Base-by-base conservation (phyloP, 1,139 yeast genomes). In the Yamadazyma atlantica region DNA sequence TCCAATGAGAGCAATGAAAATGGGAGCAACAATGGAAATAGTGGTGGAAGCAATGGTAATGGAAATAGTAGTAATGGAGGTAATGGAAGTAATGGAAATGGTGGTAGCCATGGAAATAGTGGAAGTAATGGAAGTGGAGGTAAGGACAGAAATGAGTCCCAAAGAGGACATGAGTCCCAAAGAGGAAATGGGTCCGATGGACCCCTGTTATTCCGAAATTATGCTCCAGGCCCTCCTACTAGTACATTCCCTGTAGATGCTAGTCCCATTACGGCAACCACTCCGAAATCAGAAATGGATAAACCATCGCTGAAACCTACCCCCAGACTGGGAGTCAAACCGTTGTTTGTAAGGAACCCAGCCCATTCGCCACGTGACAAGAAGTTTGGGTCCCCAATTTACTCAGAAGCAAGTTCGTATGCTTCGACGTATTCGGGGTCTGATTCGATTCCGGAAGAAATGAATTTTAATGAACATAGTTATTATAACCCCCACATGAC, bases 391-490 rank as follows among this genome's bases (percentile, higher is more conserved):
- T 41, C 47, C 10, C 45, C 44, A 5, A 17, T 34, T 3, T 31
- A 36, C 28, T 39, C 45, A 1, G 47, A 39, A n/a, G 21, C 25
- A 12, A 35, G 43, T 16, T 35, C 40, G 15, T 32, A 40, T 24
- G 34, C 45, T 14, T 34, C 39, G 3, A 32, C 37, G 18, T 35
- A 34, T 25, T 19, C 23, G 6, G 32, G 32, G 3, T 16, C 32
- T 11, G 32, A 29, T n/a, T 29, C 32, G 3, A 19, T 29, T 7
- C 24, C 32, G 16, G 32, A 29, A 29, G 22, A 29, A 12, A 29
- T 29, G 24, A 11, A 15, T 8, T 29, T 19, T 12, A 29, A 29
- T 12, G 21, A 29, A 9, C 32, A 18, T n/a, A 18, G n/a, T 18
- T 10, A 27, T 16, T 29, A 29, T 29, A 29, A 19, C 24, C 19